A percentile compares a stretch with the other conserved stretches of the same genome.
Conservation (phyloP, 169 alveolate species). For the Eimeria sp. region DNA sequence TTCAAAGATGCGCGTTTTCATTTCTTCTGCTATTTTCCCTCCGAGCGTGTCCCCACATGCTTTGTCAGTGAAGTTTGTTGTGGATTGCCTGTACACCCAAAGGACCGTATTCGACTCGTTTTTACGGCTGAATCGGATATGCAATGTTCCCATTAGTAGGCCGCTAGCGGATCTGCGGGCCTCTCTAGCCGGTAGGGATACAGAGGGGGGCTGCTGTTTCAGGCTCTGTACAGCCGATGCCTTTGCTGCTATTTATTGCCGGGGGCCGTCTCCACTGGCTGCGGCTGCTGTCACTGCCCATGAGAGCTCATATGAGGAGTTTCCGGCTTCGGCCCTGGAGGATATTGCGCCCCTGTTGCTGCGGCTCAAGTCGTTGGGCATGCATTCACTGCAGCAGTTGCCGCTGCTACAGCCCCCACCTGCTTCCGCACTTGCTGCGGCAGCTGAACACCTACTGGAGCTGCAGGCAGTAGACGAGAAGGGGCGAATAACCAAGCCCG, state of each 20-base stretch:
- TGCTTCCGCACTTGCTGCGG: slow-evolving; percentile 24
- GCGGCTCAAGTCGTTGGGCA: slow-evolving; percentile 57
- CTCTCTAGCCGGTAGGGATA: slow-evolving; percentile 17
- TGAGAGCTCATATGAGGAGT: slow-evolving; percentile 17
- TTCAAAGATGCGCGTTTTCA: slow-evolving; percentile 16
- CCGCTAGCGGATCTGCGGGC: slow-evolving; percentile 60
- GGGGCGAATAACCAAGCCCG: slow-evolving; percentile 39
- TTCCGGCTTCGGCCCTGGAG: slow-evolving; percentile 24
- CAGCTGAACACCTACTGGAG: slow-evolving; percentile 36
- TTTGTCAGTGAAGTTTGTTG: slow-evolving; percentile 17
- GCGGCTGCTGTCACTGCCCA: background rate
- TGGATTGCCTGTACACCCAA: slow-evolving; percentile 34
- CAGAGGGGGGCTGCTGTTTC: slow-evolving; percentile 52
- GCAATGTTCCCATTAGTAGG: slow-evolving; percentile 65
- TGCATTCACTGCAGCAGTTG: slow-evolving; percentile 53
- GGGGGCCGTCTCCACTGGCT: slow-evolving; percentile 18
- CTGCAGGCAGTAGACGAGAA: slow-evolving; percentile 51
- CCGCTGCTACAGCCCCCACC: slow-evolving; percentile 70
- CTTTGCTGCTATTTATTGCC: slow-evolving; percentile 15
- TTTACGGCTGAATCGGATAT: slow-evolving; percentile 12
- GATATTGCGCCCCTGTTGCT: slow-evolving; percentile 55
- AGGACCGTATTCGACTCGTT: slow-evolving; percentile 18
- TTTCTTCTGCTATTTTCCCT: slow-evolving; percentile 22
- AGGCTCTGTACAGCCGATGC: slow-evolving; percentile 52
- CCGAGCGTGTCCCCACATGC: slow-evolving; percentile 28